Evolutionary conservation across 2,329 filamentous ascomycete species (phyloP), one percentile per base, ranked within the genome.

Genomic region (Sphaerulina vaccinii): DNA sequence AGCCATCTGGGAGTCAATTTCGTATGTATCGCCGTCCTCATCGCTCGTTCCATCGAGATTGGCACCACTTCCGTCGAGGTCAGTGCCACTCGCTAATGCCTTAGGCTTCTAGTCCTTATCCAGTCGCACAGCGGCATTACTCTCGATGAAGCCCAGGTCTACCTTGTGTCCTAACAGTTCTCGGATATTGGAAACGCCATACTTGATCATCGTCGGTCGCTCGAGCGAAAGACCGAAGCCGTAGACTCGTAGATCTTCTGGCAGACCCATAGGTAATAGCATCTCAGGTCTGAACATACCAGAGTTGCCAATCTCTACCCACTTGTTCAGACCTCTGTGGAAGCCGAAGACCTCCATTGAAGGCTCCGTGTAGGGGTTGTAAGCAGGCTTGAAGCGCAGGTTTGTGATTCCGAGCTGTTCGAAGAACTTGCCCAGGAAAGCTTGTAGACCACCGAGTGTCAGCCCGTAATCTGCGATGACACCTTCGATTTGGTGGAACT

Each of bases 211-310:
- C 9, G 93, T 97, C 52, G 93, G 93, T 64, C 93, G 77, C 79
- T 99, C 93, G 68, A 99, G 73, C 71, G 84, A 89, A 68, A 99
- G 75, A 32, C 93, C 93, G 81, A 90, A 97, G 27, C 93, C 93
- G 69, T 96, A 97, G 8, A 96, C 91, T 57, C 88, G 79, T 83
- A 97, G 84, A 66, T 96, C 88, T 73, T 86, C 90, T 19, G 91
- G 91, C 66, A 97, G 73, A 27, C 92, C 92, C 91, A 96, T 96
- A 4, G 90, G 79, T 73, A 96, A 87, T 66, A 96, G 73, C 92
- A 97, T 96, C 74, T 99, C 93, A 1, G 93, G 91, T 61, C 93
- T 81, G 84, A 99, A 99, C 91, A 99, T 97, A 58, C 93, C 93
- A 64, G 87, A 92, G 76, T 99, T 97, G 54, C 93, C 93, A 68